These are phyloP conservation scores for Fusarium veterinarium DNA, from an alignment of 2,329 filamentous ascomycete species.

Conservation along the genomic window DNA sequence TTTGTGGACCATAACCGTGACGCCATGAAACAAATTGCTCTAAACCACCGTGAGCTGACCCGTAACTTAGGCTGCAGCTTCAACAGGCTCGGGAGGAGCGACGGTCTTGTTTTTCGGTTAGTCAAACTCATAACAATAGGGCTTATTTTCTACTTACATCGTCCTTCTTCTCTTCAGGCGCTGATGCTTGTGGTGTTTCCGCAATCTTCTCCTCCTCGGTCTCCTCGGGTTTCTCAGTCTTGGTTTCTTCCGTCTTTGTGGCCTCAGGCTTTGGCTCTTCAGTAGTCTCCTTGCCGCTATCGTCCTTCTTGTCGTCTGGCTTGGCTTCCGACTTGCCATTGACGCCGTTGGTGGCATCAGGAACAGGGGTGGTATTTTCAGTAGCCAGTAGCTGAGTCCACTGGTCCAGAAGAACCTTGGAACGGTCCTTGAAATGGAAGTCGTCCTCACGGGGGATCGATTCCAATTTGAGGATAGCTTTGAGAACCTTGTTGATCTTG, in stretches of 20 bases:
- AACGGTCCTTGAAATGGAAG: slow-evolving; percentile 88
- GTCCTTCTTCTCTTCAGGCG: slow-evolving; percentile 46
- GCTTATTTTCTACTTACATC: slow-evolving; percentile 47
- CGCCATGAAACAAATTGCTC: slow-evolving; percentile 44
- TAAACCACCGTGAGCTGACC: slow-evolving; percentile 35
- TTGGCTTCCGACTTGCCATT: slow-evolving; percentile 57
- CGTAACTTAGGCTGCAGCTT: slow-evolving; percentile 50
- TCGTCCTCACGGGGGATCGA: slow-evolving; percentile 89
- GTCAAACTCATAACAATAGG: not conserved
- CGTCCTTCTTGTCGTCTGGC: slow-evolving; percentile 56
- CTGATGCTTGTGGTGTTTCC: slow-evolving; percentile 29
- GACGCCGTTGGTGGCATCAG: slow-evolving; percentile 58
- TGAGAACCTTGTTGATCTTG: slow-evolving; percentile 99
- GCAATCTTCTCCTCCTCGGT: slow-evolving; percentile 34
- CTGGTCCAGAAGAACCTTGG: slow-evolving; percentile 80
- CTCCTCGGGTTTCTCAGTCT: slow-evolving; percentile 41
- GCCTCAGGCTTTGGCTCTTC: slow-evolving; percentile 54
- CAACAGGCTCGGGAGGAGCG: slow-evolving; percentile 50
- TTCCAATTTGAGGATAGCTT: slow-evolving; percentile 89
- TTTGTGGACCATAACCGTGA: slow-evolving; percentile 43
- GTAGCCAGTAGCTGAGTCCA: slow-evolving; percentile 87
- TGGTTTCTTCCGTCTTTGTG: slow-evolving; percentile 46
- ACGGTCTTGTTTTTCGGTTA: slow-evolving; percentile 39
- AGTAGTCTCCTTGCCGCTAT: slow-evolving; percentile 54
- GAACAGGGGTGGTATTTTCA: slow-evolving; percentile 59